A percentile compares a stretch with the other conserved stretches of the same genome.
Conservation (phyloP, 345 rosid species). For the Hypericum perforatum region DNA sequence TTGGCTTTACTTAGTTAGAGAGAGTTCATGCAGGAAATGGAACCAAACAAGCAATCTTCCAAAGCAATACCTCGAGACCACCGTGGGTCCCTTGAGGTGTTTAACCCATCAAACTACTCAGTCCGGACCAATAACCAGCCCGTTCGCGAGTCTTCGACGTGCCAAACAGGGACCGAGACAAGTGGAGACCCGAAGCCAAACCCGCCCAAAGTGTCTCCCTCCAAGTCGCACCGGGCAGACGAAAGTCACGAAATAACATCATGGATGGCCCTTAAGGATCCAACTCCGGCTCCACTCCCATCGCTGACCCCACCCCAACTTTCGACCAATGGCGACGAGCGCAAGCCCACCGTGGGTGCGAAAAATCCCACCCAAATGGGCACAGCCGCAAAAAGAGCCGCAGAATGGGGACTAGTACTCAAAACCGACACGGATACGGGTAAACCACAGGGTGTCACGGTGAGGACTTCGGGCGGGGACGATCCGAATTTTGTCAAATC, state of each 20-base stretch:
- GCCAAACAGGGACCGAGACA: conserved; percentile 43
- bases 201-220: conserved; percentile 10
- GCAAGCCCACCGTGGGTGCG: conserved; percentile 6
- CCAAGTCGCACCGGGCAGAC: conserved; percentile 32
- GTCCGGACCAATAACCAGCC: conserved; percentile 45
- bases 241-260: conserved; percentile 50
- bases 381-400: conserved; percentile 72
- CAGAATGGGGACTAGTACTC: conserved; percentile 93
- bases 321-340: conserved; percentile 5
- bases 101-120: conserved; percentile 50
- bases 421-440: conserved; percentile 73
- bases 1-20: not conserved
- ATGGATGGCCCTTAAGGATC: conserved; percentile 88
- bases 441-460: conserved; percentile 67
- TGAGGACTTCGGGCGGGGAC: conserved; percentile 73
- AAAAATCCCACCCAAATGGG: conserved; percentile 33
- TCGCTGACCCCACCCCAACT: not conserved
- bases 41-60: conserved; percentile 27
- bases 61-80: conserved; percentile 39
- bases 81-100: conserved; percentile 85
- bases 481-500: conserved; percentile 30
- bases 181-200: conserved; percentile 19
- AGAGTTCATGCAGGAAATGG: conserved; percentile 24
- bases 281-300: not conserved
- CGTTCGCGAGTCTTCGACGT: conserved; percentile 36